These are phyloP conservation scores for Jimgerdemannia lactiflua DNA, from an alignment of 192 early-diverging fungal genomes.

Conservation along the genomic window DNA sequence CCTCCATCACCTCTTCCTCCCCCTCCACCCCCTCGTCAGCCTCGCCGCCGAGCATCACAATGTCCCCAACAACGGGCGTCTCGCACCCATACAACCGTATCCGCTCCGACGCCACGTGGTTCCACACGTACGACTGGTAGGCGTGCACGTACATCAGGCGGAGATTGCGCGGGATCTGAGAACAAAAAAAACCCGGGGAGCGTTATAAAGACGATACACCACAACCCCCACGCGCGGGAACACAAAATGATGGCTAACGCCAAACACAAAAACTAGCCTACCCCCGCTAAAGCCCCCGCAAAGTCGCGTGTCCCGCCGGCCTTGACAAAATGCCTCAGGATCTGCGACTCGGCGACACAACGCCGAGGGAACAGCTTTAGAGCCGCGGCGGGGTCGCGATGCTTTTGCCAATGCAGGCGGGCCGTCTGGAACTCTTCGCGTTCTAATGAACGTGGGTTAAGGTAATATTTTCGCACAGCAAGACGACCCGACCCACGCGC, in stretches of 20 bases:
- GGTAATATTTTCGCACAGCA: too few species aligned
- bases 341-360: conserved; percentile 69
- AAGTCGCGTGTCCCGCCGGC: conserved; percentile 40
- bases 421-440: conserved; percentile 57
- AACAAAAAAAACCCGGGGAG: not conserved
- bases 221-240: too few species aligned
- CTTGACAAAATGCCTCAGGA: conserved; percentile 59
- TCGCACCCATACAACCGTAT: conserved; percentile 60
- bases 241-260: too few species aligned
- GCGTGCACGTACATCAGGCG: conserved; percentile 93
- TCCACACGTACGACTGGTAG: conserved; percentile 97
- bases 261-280: conserved; percentile 19
- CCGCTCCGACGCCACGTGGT: conserved; percentile 76
- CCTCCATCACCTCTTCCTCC: conserved; percentile 16
- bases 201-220: not conserved
- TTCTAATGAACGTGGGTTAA: conserved; percentile 42
- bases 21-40: conserved; percentile 26
- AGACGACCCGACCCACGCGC: too few species aligned
- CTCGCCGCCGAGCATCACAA: conserved; percentile 57
- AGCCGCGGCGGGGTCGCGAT: conserved; percentile 57
- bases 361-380: conserved; percentile 62
- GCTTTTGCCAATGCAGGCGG: conserved; percentile 63
- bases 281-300: conserved; percentile 60
- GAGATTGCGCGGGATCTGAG: conserved; percentile 79
- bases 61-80: conserved; percentile 77